Evolutionary conservation across 2,329 filamentous ascomycete species (phyloP), one percentile per base, ranked within the genome.

Genomic region (Trichoderma aggressivum): DNA sequence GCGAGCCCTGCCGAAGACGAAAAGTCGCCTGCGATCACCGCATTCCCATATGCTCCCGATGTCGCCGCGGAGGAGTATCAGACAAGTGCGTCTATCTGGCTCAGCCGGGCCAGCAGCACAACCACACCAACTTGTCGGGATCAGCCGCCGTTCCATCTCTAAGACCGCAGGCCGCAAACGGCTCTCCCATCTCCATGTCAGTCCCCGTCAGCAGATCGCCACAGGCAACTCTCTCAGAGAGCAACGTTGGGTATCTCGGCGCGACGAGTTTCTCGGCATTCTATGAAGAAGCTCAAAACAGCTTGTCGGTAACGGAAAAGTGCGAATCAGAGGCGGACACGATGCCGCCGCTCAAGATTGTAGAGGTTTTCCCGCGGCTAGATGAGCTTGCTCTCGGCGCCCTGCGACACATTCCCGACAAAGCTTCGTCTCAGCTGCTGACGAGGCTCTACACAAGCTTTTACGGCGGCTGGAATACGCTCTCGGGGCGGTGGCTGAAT

Each of bases 21-120:
- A 71, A 71, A 62, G 70, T 71, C 26, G 70, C 70, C 3, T 71
- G 70, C 26, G 70, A 71, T 28, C 70, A 71, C 30, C 70, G 62
- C 28, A 14, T 62, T 5, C 70, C 70, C n/a, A n/a, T 62, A 11
- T 71, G 70, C 58, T 69, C 70, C 11, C 63, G 70, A 69, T 71
- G 70, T 47, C 61, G 70, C 12, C 70, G 64, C 39, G 70, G 70
- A 32, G 64, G 58, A 32, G 43, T 62, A 11, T 11, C 70, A 12
- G 64, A 68, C 36, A 71, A 60, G 21, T 71, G 70, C 64, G 70
- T 71, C 5, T 71, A 68, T 43, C 32, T 69, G 16, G 32, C 8
- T 3, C 64, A 55, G 3, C 64, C 21, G 16, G 21, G 47, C 47
- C 58, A 70, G 56, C 65, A 50, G 16, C 32, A 18, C 18, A 39